A percentile compares a stretch with the other conserved stretches of the same genome.
phyloP scores from a whole-genome alignment of 1,139 yeast genomes.

The Debaryomycetaceae sp. region DNA sequence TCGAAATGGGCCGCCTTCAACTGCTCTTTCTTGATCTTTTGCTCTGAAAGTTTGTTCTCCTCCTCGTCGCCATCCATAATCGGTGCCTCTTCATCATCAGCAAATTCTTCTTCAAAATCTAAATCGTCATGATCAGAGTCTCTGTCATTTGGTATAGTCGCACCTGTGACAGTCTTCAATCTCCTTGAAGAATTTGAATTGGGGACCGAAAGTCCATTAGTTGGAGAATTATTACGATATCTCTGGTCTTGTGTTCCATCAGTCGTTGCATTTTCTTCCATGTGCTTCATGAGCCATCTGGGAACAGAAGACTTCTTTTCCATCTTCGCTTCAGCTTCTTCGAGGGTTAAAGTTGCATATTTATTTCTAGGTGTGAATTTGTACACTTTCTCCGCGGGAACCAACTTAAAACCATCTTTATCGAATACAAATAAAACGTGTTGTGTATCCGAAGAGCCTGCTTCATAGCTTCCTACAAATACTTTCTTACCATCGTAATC shows the following conservation, averaged over 20 bases:
- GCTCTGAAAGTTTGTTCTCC: constrained; percentile 87
- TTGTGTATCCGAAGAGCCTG: constrained; percentile 77
- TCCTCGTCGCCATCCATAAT: constrained; percentile 96
- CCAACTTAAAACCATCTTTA: constrained; percentile 85
- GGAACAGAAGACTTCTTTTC: constrained; percentile 77
- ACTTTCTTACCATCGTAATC: constrained; percentile 93
- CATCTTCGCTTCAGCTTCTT: constrained; percentile 96
- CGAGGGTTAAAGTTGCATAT: constrained; percentile 89
- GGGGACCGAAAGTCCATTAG: constrained; percentile 8
- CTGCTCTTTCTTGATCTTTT: constrained; percentile 87
- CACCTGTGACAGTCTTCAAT: constrained; percentile 58
- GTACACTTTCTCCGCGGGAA: constrained; percentile 93
- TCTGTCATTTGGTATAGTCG: constrained; percentile 45
- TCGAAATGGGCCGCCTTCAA: constrained; percentile 74
- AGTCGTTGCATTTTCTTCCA: constrained; percentile 58
- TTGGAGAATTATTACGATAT: constrained; percentile 30
- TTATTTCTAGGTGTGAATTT: constrained; percentile 90
- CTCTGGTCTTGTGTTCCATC: constrained; percentile 47
- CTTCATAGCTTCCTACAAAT: constrained; percentile 95
- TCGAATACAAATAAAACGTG: constrained; percentile 86
- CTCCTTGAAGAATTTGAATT: constrained; percentile 27
- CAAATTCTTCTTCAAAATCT: constrained; percentile 95
- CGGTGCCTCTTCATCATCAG: constrained; percentile 98
- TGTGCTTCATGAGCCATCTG: constrained; percentile 94
- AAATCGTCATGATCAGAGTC: constrained; percentile 88